phyloP scores from a whole-genome alignment of 2,329 filamentous ascomycete genomes.

The Colletotrichum spaethianum region DNA sequence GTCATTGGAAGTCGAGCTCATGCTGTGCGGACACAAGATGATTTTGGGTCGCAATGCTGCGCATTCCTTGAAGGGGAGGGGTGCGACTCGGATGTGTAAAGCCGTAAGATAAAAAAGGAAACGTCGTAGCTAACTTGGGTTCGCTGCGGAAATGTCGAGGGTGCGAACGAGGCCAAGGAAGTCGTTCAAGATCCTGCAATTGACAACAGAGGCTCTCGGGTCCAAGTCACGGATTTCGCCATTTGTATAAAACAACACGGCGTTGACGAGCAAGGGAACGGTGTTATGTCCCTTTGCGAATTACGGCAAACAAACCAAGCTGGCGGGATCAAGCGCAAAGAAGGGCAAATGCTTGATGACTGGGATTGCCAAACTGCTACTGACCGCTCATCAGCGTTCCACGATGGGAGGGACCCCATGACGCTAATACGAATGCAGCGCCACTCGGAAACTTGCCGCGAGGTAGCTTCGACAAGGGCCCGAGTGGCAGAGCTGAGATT shows the following conservation, averaged over 20 bases:
- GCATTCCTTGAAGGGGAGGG: neutral
- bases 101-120: slow-evolving; percentile 10
- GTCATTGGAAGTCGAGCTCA: slow-evolving; percentile 13
- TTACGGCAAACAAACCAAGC: slow-evolving; percentile 9
- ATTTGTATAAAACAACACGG: neutral
- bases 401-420: neutral
- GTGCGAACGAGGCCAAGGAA: neutral
- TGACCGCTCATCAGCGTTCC: slow-evolving; percentile 9
- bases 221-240: neutral
- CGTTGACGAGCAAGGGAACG: neutral
- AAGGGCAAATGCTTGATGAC: neutral
- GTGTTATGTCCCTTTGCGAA: neutral
- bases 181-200: neutral
- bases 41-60: slow-evolving; percentile 13
- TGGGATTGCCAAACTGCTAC: slow-evolving; percentile 10
- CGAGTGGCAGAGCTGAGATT: slow-evolving; percentile 9
- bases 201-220: too few species aligned
- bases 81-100: neutral
- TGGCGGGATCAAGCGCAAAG: slow-evolving; percentile 4
- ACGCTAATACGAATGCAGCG: slow-evolving; percentile 1
- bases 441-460: slow-evolving; percentile 22
- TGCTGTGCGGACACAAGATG: slow-evolving; percentile 8
- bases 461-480: slow-evolving; percentile 23
- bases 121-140: neutral
- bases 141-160: neutral